Evolutionary conservation across 148 eudicot genomes (phyloP), one percentile per base, ranked within the genome.

Genomic region (Heliosperma pusillum): DNA sequence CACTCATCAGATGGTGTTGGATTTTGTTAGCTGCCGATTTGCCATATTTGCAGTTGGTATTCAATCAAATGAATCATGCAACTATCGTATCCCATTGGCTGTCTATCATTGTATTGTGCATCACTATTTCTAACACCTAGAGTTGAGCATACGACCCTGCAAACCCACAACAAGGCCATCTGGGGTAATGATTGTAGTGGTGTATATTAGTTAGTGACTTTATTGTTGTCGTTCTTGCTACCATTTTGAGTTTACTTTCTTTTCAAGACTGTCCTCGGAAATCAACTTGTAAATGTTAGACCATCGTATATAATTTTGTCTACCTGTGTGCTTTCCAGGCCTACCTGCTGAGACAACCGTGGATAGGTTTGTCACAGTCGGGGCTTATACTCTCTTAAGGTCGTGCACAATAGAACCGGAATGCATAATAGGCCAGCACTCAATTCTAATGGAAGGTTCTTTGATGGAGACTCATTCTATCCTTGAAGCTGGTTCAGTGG

Each of bases 381-480:
- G 99, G 75, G 99, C 97, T 59, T 86, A 86, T 74, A 79, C 94
- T 81, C 97, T 96, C 53, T 69, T 96, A 76, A 84, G 97, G 61
- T 96, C 99, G 26, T 90, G 97, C 93, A 88, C 97, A 66, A 84
- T 96, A n/a, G 99, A 96, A 79, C 99, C 97, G 52, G 99, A 96
- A 76, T 96, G 99, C 85, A 92, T 96, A 25, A 79, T 96, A 64
- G 99, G 99, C 30, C 99, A 96, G 73, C 97, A 86, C 76, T 96
- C 99, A 1, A 89, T 92, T 72, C 90, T 96, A 22, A 92, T 96
- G 99, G 99, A 96, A 85, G 99, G 99, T 68, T 89, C 99, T 52
- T 76, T 96, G 82, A 88, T 92, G 69, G 99, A 96, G 86, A 92
- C 99, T 50, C 97, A 90, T 47, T 88, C 99, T 25, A 92, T 96